Conservation (phyloP, 331 rosid genomes). For the Pyracantha coccinea region DNA sequence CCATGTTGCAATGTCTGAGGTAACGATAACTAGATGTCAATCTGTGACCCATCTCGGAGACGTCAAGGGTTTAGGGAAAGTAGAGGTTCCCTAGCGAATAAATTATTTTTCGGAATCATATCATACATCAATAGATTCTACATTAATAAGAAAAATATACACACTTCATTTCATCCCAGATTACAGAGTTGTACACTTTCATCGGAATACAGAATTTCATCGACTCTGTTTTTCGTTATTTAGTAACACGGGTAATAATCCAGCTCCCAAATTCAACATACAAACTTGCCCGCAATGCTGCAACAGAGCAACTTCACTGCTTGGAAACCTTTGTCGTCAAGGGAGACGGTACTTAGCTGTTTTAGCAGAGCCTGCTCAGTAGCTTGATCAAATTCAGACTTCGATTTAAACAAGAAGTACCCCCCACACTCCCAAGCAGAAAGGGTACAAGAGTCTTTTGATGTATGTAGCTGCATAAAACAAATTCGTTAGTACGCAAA, state of each 20-base stretch:
- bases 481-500: not conserved
- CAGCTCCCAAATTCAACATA: conserved; percentile 1
- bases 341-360: conserved; percentile 8
- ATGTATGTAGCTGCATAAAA: conserved; percentile 17
- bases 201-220: no score
- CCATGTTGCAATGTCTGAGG: no score
- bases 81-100: not conserved
- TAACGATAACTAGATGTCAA: no score
- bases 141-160: not conserved
- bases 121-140: not conserved
- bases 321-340: conserved; percentile 21
- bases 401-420: conserved; percentile 24
- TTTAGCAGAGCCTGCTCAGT: conserved; percentile 17
- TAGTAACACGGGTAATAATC: not conserved
- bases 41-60: no score
- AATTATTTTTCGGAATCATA: not conserved
- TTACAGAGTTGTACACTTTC: not conserved
- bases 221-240: not conserved
- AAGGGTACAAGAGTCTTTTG: not conserved
- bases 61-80: not conserved
- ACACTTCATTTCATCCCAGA: not conserved
- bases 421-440: conserved; percentile 44
- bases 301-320: conserved; percentile 26
- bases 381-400: conserved; percentile 24
- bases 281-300: conserved; percentile 9